Percentiles rank a stretch among this genome's conserved stretches.
Conservation (phyloP, 75 land plant genomes). For the Pinus albicaulis region DNA sequence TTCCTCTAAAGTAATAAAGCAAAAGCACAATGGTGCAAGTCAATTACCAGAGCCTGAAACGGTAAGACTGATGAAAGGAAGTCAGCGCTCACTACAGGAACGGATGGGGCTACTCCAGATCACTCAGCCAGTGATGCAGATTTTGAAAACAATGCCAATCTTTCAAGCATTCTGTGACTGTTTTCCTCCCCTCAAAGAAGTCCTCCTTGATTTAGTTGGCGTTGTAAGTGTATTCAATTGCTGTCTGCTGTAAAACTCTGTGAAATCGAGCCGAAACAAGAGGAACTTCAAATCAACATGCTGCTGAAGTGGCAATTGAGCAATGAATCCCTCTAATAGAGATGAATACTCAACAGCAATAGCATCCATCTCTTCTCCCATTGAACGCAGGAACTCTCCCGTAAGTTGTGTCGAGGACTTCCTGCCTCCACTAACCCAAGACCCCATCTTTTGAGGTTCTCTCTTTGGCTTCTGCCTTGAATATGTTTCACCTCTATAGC, state of each 20-base stretch:
- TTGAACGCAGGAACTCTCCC: constrained; percentile 62
- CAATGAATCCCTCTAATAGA: constrained; percentile 77
- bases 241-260: constrained; percentile 83
- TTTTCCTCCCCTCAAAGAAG: not conserved
- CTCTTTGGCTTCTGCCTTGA: constrained; percentile 28
- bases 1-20: not conserved
- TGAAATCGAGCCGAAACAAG: constrained; percentile 91
- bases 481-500: constrained; percentile 40
- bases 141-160: not conserved
- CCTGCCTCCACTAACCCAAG: constrained; percentile 58
- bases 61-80: too few relatives aligned
- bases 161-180: constrained; percentile 11
- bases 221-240: constrained; percentile 6
- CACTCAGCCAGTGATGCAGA: not conserved
- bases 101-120: constrained; percentile 6
- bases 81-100: not conserved
- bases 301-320: constrained; percentile 88
- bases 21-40: not conserved
- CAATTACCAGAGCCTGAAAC: constrained; percentile 7
- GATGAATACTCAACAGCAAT: constrained; percentile 82
- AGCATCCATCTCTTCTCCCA: constrained; percentile 82
- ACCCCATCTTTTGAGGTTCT: constrained; percentile 28
- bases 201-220: constrained; percentile 3
- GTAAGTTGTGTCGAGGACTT: constrained; percentile 59
- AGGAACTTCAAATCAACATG: constrained; percentile 98